These are phyloP conservation scores for Coemansia sp. DNA, from an alignment of 192 early-diverging fungal species.

Conservation along the genomic window DNA sequence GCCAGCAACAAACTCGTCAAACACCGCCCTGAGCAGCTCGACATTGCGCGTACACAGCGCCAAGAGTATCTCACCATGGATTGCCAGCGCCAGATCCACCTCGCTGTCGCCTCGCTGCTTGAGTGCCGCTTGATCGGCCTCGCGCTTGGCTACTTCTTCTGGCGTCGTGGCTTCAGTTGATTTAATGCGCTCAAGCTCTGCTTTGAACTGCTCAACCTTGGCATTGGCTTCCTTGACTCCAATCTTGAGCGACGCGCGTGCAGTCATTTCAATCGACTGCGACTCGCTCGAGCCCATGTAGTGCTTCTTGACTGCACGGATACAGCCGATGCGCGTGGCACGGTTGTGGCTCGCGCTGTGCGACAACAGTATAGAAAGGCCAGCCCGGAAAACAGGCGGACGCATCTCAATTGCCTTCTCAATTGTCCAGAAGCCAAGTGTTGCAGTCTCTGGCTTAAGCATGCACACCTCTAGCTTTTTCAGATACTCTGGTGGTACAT, in stretches of 20 bases:
- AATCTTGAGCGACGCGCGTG: conserved; percentile 9
- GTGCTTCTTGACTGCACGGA: conserved; percentile 41
- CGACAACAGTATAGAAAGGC: conserved; percentile 32
- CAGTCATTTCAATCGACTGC: conserved; percentile 27
- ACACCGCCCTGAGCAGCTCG: conserved; percentile 21
- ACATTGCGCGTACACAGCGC: conserved; percentile 48
- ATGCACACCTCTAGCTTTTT: conserved; percentile 26
- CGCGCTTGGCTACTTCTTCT: conserved; percentile 13
- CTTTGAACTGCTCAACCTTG: neutral
- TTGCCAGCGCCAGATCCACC: conserved; percentile 20
- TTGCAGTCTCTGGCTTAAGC: conserved; percentile 18
- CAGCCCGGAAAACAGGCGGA: conserved; percentile 28
- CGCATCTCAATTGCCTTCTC: conserved; percentile 46
- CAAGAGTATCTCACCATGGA: conserved; percentile 33
- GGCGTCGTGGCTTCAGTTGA: conserved; percentile 3
- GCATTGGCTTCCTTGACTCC: conserved; percentile 12
- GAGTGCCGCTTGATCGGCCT: conserved; percentile 12
- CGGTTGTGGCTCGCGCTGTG: conserved; percentile 34
- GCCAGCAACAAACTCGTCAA: conserved; percentile 17
- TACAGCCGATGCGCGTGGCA: conserved; percentile 37
- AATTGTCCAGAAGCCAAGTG: conserved; percentile 31
- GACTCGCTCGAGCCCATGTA: conserved; percentile 12
- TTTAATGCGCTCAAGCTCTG: neutral
- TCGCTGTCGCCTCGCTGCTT: conserved; percentile 19
- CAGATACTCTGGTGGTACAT: conserved; percentile 9